A percentile compares a stretch with the other conserved stretches of the same genome.
Conservation (phyloP, 2,329 filamentous ascomycete genomes). For the Calonectria multiphialidica region DNA sequence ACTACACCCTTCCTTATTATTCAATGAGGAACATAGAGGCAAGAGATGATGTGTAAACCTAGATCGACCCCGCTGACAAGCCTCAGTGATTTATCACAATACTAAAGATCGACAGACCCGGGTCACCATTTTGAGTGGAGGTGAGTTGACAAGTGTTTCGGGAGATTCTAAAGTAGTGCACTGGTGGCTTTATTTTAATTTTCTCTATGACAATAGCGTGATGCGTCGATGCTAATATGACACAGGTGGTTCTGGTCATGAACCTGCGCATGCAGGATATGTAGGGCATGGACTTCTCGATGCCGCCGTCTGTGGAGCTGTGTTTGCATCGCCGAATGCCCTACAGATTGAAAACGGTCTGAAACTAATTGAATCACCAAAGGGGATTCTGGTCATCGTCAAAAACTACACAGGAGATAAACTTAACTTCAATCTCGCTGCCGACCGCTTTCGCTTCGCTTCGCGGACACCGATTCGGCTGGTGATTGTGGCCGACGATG, state of each 20-base stretch:
- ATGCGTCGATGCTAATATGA: neutral
- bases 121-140: neutral
- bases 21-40: neutral
- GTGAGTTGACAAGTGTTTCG: neutral
- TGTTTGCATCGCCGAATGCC: conserved; percentile 18
- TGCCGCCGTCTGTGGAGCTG: conserved; percentile 19
- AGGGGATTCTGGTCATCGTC: conserved; percentile 68
- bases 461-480: neutral
- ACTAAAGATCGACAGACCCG: neutral
- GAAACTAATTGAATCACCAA: conserved; percentile 4
- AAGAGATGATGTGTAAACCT: neutral
- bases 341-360: conserved; percentile 13
- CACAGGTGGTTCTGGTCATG: conserved; percentile 9
- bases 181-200: neutral
- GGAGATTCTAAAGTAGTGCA: too few species aligned
- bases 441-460: neutral
- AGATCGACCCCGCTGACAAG: neutral
- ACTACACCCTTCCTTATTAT: neutral
- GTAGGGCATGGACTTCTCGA: conserved; percentile 15
- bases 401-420: neutral
- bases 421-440: neutral
- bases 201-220: too few species aligned
- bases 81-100: neutral
- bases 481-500: conserved; percentile 64
- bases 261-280: conserved; percentile 14